A percentile compares a stretch with the other conserved stretches of the same genome.
phyloP scores from a whole-genome alignment of 1,139 yeast genomes.

The Pichia sp. region DNA sequence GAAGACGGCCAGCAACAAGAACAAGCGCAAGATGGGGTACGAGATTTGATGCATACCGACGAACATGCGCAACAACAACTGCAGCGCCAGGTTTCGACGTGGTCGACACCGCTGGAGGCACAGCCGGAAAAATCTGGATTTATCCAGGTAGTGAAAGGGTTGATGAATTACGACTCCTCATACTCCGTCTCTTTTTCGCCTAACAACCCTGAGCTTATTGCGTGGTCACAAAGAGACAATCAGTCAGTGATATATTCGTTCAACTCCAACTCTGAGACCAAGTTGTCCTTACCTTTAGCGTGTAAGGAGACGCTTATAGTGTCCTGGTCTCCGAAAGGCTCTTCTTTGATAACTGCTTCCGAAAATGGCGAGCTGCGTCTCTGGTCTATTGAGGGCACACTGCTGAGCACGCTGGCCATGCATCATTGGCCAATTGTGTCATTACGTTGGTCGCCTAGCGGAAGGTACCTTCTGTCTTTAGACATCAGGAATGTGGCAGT shows the following conservation, averaged over 20 bases:
- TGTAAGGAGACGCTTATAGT: constrained; percentile 32
- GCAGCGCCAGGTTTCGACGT: constrained; percentile 9
- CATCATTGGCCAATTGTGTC: constrained; percentile 52
- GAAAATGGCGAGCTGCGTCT: constrained; percentile 62
- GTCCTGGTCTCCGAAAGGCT: constrained; percentile 64
- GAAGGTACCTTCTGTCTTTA: constrained; percentile 38
- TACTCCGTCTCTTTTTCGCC: constrained; percentile 42
- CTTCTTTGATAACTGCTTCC: constrained; percentile 51
- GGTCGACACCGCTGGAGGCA: constrained; percentile 4
- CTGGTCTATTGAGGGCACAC: constrained; percentile 64
- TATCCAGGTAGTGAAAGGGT: constrained; percentile 30
- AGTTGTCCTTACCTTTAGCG: constrained; percentile 22
- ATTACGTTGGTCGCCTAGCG: constrained; percentile 47
- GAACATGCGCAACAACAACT: neutral
- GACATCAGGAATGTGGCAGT: constrained; percentile 42
- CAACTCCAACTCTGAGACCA: constrained; percentile 9
- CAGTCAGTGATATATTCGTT: constrained; percentile 34
- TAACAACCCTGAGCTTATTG: constrained; percentile 30
- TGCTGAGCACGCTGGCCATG: constrained; percentile 54
- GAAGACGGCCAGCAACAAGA: neutral
- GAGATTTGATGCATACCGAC: neutral
- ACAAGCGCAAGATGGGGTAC: neutral
- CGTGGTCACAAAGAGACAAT: constrained; percentile 40
- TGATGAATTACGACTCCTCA: constrained; percentile 33
- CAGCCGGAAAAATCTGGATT: constrained; percentile 8